phyloP scores from a whole-genome alignment of 768 basidiomycete species.

The Boletus barrowsii region DNA sequence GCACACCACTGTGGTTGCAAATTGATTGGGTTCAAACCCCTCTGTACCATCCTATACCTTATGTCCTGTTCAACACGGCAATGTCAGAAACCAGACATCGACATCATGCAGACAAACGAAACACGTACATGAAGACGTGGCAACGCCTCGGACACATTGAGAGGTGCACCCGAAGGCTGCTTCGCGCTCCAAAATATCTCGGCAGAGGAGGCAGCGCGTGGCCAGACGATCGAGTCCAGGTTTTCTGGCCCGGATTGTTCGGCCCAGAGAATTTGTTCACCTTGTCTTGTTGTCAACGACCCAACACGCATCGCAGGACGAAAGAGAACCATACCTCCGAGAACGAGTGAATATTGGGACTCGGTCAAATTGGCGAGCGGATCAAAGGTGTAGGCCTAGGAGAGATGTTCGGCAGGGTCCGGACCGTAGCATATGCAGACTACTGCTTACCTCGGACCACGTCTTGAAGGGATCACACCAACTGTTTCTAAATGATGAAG shows the following conservation, averaged over 20 bases:
- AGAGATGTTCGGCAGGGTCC: too few species aligned
- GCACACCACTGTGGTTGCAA: slow-evolving; percentile 62
- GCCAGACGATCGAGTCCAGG: slow-evolving; percentile 47
- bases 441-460: slow-evolving; percentile 42
- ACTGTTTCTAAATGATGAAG: slow-evolving; percentile 29
- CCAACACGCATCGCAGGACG: too few species aligned
- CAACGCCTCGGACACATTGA: slow-evolving; percentile 39
- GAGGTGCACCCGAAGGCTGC: slow-evolving; percentile 33
- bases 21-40: slow-evolving; percentile 45
- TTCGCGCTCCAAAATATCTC: slow-evolving; percentile 55
- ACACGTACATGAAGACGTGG: slow-evolving; percentile 43
- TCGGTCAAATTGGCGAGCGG: slow-evolving; percentile 43
- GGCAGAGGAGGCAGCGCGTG: slow-evolving; percentile 43
- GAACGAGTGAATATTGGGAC: slow-evolving; percentile 35
- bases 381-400: slow-evolving; percentile 47
- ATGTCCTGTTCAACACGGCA: slow-evolving; percentile 32
- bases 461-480: slow-evolving; percentile 55
- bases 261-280: slow-evolving; percentile 43
- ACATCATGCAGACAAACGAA: neutral
- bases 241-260: slow-evolving; percentile 45
- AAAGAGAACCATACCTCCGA: slow-evolving; percentile 29
- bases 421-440: too few species aligned
- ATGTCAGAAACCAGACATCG: neutral
- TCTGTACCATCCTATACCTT: slow-evolving; percentile 45
- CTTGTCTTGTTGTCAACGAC: slow-evolving; percentile 15